Evolutionary conservation across 2,329 filamentous ascomycete species (phyloP), one percentile per base, ranked within the genome.

Genomic region (Grosmannia serpens): DNA sequence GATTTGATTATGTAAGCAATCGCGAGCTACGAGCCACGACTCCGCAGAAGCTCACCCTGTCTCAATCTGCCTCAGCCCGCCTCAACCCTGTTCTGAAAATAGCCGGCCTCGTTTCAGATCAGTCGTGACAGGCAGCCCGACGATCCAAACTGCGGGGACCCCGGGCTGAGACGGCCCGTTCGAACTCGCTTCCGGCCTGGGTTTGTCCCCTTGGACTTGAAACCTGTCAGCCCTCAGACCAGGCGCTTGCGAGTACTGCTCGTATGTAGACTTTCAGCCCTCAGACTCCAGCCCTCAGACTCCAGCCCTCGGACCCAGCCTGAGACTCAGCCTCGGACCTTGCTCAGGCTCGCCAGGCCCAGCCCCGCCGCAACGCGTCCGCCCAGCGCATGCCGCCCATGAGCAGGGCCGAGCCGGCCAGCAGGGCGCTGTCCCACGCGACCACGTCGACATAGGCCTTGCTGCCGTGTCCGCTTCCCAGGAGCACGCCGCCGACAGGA

Each of bases 331-430:
- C n/a, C 20, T n/a, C 27, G 13, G 13, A 15, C 24, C 17, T n/a
- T n/a, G n/a, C n/a, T 60, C 46, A 64, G 17, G 61, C 62, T 4
- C 61, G 56, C 61, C 62, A 64, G 3, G 33, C 38, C 62, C 62
- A 64, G 8, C 62, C 62, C 2, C 61, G 61, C 4, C 62, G 60
- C 24, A 63, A 15, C 6, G 61, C 62, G 27, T 64, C 61, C 6
- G 70, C 69, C 64, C 72, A 72, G 44, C 77, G 68, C 62, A 79
- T 74, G 0, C 71, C 73, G 13, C 71, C 64, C 24, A 72, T 70
- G 59, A 73, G 75, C 24, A 69, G 53, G 1, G 70, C 69, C 6
- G 73, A 72, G 5, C 69, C 71, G 55, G 68, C 66, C 49, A 76
- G 63, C 11, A 76, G 65, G 1, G 72, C 71, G 1, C 70, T 70